A percentile compares a stretch with the other conserved stretches of the same genome.
Conservation (phyloP, 2,329 filamentous ascomycete genomes). For the Fusarium sp. region DNA sequence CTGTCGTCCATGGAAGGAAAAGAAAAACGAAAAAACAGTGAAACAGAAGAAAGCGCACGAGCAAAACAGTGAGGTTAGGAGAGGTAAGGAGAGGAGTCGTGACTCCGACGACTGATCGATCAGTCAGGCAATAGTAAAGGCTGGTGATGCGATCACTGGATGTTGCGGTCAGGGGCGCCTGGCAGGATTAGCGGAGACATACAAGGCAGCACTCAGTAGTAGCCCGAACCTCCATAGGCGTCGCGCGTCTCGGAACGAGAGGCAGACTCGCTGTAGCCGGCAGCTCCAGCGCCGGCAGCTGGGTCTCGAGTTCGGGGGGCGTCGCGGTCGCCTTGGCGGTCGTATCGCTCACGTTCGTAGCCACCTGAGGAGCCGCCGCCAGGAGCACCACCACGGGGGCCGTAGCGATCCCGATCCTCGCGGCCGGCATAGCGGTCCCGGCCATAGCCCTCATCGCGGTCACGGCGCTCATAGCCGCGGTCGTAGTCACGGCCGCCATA, state of each 20-base stretch:
- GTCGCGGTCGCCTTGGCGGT: conserved; percentile 59
- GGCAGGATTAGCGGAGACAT: conserved; percentile 45
- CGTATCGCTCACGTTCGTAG: conserved; percentile 63
- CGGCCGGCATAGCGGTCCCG: conserved; percentile 57
- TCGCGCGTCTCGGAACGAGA: conserved; percentile 59
- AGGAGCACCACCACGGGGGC: conserved; percentile 50
- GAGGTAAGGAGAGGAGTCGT: conserved; percentile 45
- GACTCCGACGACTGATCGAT: conserved; percentile 35
- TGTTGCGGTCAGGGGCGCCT: conserved; percentile 49
- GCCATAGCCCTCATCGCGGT: conserved; percentile 53
- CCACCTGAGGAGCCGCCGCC: conserved; percentile 57
- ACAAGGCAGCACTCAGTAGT: conserved; percentile 32
- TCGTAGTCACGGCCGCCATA: conserved; percentile 68
- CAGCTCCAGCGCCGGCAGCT: conserved; percentile 50
- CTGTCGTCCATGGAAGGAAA: conserved; percentile 47
- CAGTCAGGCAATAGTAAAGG: conserved; percentile 25
- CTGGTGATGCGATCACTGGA: conserved; percentile 35
- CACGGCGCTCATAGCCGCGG: conserved; percentile 66
- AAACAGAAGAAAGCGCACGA: conserved; percentile 45
- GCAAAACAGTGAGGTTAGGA: conserved; percentile 42
- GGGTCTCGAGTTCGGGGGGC: conserved; percentile 55
- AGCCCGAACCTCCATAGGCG: conserved; percentile 56
- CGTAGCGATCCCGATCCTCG: conserved; percentile 60
- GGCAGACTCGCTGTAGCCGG: conserved; percentile 56
- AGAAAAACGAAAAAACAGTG: conserved; percentile 41